Base-by-base conservation (phyloP, 1,284 basidiomycete genomes). In the Boletellus sp. region DNA sequence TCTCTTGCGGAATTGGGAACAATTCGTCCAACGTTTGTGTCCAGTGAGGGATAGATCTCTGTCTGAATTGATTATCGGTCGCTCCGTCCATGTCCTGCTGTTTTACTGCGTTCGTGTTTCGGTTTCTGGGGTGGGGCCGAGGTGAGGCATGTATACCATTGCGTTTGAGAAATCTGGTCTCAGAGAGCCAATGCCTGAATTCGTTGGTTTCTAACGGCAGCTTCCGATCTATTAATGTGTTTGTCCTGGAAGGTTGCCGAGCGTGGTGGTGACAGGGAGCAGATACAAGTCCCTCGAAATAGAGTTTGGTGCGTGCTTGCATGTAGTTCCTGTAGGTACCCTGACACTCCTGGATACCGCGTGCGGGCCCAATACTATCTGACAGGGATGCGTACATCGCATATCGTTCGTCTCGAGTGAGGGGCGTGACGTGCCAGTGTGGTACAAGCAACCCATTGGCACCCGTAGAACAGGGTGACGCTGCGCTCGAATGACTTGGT, bases 311-410 rank as follows among this genome's bases (percentile, higher is more conserved):
- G 55, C 70, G 74, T 47, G 72, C 68, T 48, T 73, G 67, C 79
- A 80, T 81, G 54, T 74, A 71, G 33, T 69, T 63, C 49, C 69
- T 70, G 59, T 82, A 82, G 5, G 74, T 73, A 25, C 77, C 79
- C 44, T 74, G 69, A 41, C 65, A 71, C 57, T 82, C 78, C 54
- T 77, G 71, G 37, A 78, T 67, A 27, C 73, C 74, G 23, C 56
- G 49, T 16, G 72, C 67, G 45, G 72, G 70, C 8, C 73, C 75
- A 37, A 82, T 69, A 27, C 68, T 71, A 47, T 67, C 67, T 49
- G 74, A 71, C 20, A 84, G 65, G 25, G 74, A 64, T 37, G 74
- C 68, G 54, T 84, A 84, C 45, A 76, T 66, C 23, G 70, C 71
- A 39, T 68, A 61, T 27, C 80, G 74, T 55, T 81, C 76, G 19